Base-by-base conservation (phyloP, 371 early-diverging fungal genomes). In the Mucor indicus region DNA sequence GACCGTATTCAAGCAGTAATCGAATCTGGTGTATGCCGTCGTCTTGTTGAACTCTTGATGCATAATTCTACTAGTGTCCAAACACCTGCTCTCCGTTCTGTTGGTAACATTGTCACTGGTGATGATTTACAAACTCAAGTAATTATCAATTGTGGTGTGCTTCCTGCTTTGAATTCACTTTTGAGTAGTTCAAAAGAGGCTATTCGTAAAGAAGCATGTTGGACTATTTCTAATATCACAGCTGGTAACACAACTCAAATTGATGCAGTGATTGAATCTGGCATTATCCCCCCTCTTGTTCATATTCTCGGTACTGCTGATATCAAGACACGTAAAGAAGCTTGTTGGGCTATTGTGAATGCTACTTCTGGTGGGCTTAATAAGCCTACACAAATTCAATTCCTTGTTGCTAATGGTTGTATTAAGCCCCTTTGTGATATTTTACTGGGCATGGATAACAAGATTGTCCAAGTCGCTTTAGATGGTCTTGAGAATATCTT, bases 171-270 rank as follows among this genome's bases (percentile, higher is more conserved):
- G n/a, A 75, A 82, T 15, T 66, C 80, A 21, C 81, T 97, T 43
- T 84, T 98, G 20, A 79, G 74, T 54, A 87, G 87, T 59, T 85
- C 92, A 42, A 92, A 92, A 71, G 95, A 97, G 50, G 90, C 88
- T 29, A 92, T 99, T 52, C 89, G 95, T 58, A 99, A 99, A 77
- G 99, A 99, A 72, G 97, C 99, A 15, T 99, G 99, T 83, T 99
- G 99, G 99, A 96, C 98, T 9, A 89, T 99, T 42, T 98, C 98
- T 21, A 99, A 99, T 78, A 94, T 99, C 64, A 98, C 99, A n/a
- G 99, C 99, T n/a, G 99, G 99, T 33, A 95, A 87, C 52, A 77
- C 87, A n/a, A 67, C 67, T 9, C 99, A 99, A 69, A 95, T 99
- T 64, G 90, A 95, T 68, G 84, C 82, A 27, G 91, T 99, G 23